Base-by-base conservation (phyloP, 208 protist genomes). In the Novymonas esmeraldas region DNA sequence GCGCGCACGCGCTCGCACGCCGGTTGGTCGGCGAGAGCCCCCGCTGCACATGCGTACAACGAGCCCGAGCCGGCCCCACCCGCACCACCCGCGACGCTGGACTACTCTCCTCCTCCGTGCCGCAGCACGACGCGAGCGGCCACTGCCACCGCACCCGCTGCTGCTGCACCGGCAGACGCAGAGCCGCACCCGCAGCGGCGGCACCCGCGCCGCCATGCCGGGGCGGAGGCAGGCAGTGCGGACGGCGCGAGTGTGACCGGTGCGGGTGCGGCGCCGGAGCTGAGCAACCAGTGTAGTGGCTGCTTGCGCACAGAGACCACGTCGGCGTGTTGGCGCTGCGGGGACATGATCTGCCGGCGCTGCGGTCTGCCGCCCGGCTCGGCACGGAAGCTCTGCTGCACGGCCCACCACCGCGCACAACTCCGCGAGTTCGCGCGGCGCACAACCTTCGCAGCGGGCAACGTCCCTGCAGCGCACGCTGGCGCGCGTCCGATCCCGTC, bases 261-360 rank as follows among this genome's bases (percentile, higher is more conserved):
- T n/a, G 22, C 46, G 4, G 24, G 42, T 1, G 42, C 58, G 31
- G 70, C 68, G 16, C 68, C 80, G 3, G 67, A 64, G 58, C 54
- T 50, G 11, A 77, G 58, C 38, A 67, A 24, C 6, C 56, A 78
- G 31, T 90, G 81, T 49, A 42, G 44, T 29, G 60, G 54, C n/a
- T 90, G 81, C 61, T 81, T 72, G 48, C 65, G 78, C 18, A 62
- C 46, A 14, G 78, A 87, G 26, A 85, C 79, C 26, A 85, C 73
- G 9, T 77, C 73, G 16, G 46, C 67, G 22, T 90, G 84, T 64
- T 82, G 68, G 67, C 54, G 55, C 13, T 90, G 84, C 49, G 55
- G 64, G 13, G 76, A 70, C 29, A 60, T 76, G 56, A 71, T 90
- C n/a, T 90, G 84, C 75, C 60, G 73, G n/a, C 77, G 73, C 57